phyloP scores from a whole-genome alignment of 139 green algal genomes.

The Chlorella sp. region DNA sequence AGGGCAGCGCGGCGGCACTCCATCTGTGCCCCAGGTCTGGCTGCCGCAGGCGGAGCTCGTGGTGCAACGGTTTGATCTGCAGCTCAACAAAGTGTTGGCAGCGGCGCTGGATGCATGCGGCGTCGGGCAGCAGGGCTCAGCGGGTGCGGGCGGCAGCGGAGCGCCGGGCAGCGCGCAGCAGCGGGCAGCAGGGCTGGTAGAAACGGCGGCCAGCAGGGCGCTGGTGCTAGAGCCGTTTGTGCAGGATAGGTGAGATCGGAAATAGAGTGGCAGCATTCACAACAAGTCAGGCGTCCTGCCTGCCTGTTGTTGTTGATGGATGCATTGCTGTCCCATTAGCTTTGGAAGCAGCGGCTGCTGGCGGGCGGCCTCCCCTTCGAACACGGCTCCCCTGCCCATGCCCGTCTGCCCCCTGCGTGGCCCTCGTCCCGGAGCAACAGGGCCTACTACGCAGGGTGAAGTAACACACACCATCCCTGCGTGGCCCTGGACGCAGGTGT shows the following conservation, averaged over 20 bases:
- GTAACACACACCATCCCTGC: too few relatives aligned
- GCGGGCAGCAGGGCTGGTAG: neutral
- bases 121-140: neutral
- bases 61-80: slow-evolving; percentile 57
- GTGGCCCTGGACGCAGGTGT: slow-evolving; percentile 38
- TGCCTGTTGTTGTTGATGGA: too few relatives aligned
- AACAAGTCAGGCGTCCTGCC: too few relatives aligned
- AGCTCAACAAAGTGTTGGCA: slow-evolving; percentile 53
- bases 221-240: slow-evolving; percentile 69
- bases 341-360: neutral
- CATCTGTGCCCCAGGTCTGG: slow-evolving; percentile 12
- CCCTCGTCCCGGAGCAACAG: too few relatives aligned
- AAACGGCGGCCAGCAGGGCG: slow-evolving; percentile 40
- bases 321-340: too few relatives aligned
- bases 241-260: slow-evolving; percentile 56
- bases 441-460: too few relatives aligned
- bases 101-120: slow-evolving; percentile 60
- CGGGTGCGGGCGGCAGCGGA: neutral
- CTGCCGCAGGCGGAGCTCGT: slow-evolving; percentile 55
- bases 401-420: too few relatives aligned
- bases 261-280: neutral
- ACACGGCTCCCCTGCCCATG: too few relatives aligned
- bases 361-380: neutral
- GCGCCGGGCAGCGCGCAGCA: slow-evolving; percentile 7
- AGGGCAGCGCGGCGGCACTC: neutral